A percentile compares a stretch with the other conserved stretches of the same genome.
phyloP scores from a whole-genome alignment of 2,329 filamentous ascomycete genomes.

The Ascochyta lentis region DNA sequence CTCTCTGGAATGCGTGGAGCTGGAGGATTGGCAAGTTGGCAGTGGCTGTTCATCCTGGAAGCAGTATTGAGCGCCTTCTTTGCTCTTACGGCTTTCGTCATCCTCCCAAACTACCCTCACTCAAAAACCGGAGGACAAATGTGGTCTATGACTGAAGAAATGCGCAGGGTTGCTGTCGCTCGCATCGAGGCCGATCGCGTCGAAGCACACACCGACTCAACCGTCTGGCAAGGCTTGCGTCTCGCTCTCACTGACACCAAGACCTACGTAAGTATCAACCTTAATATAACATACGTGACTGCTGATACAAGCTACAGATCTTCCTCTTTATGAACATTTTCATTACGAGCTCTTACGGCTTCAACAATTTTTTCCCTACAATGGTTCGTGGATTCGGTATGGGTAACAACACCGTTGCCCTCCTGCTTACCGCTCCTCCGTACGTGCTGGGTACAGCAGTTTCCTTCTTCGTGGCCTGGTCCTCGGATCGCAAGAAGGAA shows the following conservation, averaged over 20 bases:
- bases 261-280: constrained; percentile 10
- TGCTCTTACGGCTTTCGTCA: constrained; percentile 47
- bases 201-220: constrained; percentile 11
- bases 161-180: constrained; percentile 3
- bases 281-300: background rate
- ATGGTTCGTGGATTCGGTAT: constrained; percentile 21
- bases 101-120: constrained; percentile 56
- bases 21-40: constrained; percentile 41
- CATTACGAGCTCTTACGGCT: constrained; percentile 17
- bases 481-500: constrained; percentile 18
- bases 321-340: constrained; percentile 23
- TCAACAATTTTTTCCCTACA: constrained; percentile 23
- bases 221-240: constrained; percentile 20
- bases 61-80: constrained; percentile 17
- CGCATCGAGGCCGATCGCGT: constrained; percentile 19
- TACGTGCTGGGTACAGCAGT: constrained; percentile 21
- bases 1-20: constrained; percentile 43
- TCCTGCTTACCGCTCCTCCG: constrained; percentile 19
- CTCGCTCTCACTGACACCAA: constrained; percentile 16
- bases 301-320: background rate
- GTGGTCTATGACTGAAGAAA: constrained; percentile 12
- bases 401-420: constrained; percentile 15
- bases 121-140: constrained; percentile 5
- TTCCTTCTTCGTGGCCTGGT: constrained; percentile 19
- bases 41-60: constrained; percentile 30